Conservation (phyloP, 768 basidiomycete species). For the Russula sp. region DNA sequence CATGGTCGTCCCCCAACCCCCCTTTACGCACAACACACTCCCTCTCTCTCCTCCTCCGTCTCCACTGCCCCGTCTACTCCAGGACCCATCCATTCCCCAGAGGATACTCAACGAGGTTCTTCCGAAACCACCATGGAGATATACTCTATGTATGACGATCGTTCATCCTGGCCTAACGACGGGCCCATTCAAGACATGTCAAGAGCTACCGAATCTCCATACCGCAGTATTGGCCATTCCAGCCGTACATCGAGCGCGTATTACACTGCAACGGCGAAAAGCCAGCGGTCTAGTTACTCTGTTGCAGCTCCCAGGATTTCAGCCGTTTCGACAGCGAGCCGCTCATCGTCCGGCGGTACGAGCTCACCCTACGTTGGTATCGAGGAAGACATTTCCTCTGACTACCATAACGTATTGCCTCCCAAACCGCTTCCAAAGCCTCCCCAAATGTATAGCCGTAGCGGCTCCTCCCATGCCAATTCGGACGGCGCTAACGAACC, state of each 20-base stretch:
- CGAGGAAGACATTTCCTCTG: conserved; percentile 10
- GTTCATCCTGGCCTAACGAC: conserved; percentile 31
- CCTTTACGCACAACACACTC: conserved; percentile 7
- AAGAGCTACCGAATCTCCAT: conserved; percentile 27
- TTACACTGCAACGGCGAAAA: conserved; percentile 23
- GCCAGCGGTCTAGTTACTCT: conserved; percentile 25
- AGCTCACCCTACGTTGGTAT: conserved; percentile 25
- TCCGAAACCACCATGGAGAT: conserved; percentile 79
- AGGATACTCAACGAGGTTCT: conserved; percentile 50
- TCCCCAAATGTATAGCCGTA: conserved; percentile 5
- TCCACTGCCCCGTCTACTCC: conserved; percentile 35
- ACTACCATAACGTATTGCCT: conserved; percentile 1
- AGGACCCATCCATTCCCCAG: conserved; percentile 38
- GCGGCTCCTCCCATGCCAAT: conserved; percentile 7
- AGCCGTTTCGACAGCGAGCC: conserved; percentile 38
- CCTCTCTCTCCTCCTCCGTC: conserved; percentile 18
- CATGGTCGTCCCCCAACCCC: conserved; percentile 24
- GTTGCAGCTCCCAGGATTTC: conserved; percentile 41
- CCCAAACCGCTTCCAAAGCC: conserved; percentile 7
- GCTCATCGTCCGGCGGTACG: conserved; percentile 19
- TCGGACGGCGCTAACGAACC: conserved; percentile 6
- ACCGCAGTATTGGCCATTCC: conserved; percentile 8
- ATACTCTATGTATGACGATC: conserved; percentile 75
- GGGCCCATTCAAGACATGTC: conserved; percentile 39
- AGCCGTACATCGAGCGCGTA: conserved; percentile 24